Percentiles rank a stretch among this genome's conserved stretches.
Evolutionary conservation across 495 filamentous ascomycete genomes (phyloP).

Genomic region (Geoglossum glabrum): DNA sequence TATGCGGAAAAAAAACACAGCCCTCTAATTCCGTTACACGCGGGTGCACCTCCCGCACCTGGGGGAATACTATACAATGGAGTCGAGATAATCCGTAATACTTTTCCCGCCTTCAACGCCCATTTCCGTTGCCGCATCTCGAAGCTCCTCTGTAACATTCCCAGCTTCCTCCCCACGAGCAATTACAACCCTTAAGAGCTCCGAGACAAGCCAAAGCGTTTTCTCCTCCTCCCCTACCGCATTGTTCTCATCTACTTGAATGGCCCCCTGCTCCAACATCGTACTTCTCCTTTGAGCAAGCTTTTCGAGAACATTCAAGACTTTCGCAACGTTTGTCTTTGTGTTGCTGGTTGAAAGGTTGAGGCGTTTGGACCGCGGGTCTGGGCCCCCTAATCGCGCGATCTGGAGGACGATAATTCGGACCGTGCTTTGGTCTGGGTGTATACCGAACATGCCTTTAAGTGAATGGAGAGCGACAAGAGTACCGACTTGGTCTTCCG

Average conservation of each 20-base stretch:
- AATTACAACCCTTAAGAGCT: slow-evolving; percentile 28
- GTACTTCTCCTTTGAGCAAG: slow-evolving; percentile 15
- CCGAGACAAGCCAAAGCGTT: slow-evolving; percentile 28
- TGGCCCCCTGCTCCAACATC: slow-evolving; percentile 10
- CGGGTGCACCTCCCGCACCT: neutral
- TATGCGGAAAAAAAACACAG: neutral
- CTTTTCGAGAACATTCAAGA: slow-evolving; percentile 12
- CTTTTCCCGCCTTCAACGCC: slow-evolving; percentile 4
- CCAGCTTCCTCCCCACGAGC: neutral
- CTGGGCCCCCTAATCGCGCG: slow-evolving; percentile 20
- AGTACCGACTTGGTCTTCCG: slow-evolving; percentile 34
- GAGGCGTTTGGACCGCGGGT: slow-evolving; percentile 8
- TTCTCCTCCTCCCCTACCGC: slow-evolving; percentile 25
- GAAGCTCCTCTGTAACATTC: neutral
- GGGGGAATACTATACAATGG: slow-evolving; percentile 1
- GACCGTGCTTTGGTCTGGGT: slow-evolving; percentile 28
- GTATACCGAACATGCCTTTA: slow-evolving; percentile 30
- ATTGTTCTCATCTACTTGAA: slow-evolving; percentile 18
- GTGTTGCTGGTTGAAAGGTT: slow-evolving; percentile 8
- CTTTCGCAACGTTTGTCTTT: slow-evolving; percentile 11
- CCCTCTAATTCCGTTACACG: neutral
- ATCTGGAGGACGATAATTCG: slow-evolving; percentile 32
- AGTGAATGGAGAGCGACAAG: slow-evolving; percentile 39
- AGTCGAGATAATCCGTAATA: slow-evolving; percentile 1
- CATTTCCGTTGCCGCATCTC: slow-evolving; percentile 6